Evolutionary conservation across 768 basidiomycete species (phyloP), one percentile per base, ranked within the genome.

Genomic region (Lentinula aciculospora): DNA sequence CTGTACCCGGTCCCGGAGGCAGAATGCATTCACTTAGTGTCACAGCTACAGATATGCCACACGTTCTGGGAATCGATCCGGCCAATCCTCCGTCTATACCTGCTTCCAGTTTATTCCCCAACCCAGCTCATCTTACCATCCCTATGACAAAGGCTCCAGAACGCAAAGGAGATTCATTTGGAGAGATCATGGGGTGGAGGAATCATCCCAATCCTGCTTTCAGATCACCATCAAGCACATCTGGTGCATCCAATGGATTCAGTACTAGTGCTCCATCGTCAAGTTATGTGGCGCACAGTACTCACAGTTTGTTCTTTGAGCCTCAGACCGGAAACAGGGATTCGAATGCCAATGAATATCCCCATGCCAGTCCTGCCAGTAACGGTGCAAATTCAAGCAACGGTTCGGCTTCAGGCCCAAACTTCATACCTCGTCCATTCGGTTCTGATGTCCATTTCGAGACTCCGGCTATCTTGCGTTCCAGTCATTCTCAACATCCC

Each of bases 11-110:
- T 31, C 17, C 13, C 28, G 44, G 42, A 17, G 86, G 84, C 39
- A 82, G 88, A 25, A 81, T 77, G 2, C 89, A 92, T 64, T 89
- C 89, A 3, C 85, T 89, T 61, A 90, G 88, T 68, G 88, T 92
- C 17, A 91, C 88, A 0, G 82, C 82, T 1, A 83, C 80, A 12
- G 88, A 92, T 58, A 72, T 82, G 45, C 79, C 81, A 21, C 80
- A 80, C 10, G 71, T 70, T 1, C 17, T 48, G 8, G 44, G 46
- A 3, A 46, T 37, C 2, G 51, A 53, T 39, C 51, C 34, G 12
- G 9, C 34, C 2, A 48, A 34, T 47, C 48, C 19, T 19, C 32
- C 13, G 12, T 57, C n/a, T 8, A 49, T 57, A 9, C 27, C 36
- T 34, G 25, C 12, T 9, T 49, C 51, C 29, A 53, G 29, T 28